These are phyloP conservation scores for Lactarius psammicola DNA, from an alignment of 768 basidiomycete species.

Conservation along the genomic window DNA sequence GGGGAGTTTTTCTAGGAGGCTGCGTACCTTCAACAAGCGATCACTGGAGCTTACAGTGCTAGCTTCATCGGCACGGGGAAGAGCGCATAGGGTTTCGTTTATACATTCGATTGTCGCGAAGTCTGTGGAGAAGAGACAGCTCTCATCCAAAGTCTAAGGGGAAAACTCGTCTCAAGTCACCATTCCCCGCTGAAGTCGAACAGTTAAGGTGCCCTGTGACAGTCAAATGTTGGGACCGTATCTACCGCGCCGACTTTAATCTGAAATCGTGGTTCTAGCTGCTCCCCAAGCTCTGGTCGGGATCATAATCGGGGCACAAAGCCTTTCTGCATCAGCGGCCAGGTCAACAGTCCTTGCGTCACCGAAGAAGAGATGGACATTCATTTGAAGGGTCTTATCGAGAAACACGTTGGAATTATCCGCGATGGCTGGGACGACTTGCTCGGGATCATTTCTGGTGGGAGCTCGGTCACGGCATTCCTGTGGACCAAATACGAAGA, in stretches of 20 bases:
- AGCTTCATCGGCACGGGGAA: constrained; percentile 79
- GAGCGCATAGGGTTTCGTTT: constrained; percentile 89
- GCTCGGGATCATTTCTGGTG: constrained; percentile 94
- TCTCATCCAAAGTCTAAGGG: constrained; percentile 95
- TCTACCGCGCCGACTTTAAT: constrained; percentile 92
- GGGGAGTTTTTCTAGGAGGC: constrained; percentile 98
- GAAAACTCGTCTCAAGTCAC: constrained; percentile 95
- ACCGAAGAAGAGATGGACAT: constrained; percentile 99
- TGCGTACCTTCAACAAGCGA: constrained; percentile 88
- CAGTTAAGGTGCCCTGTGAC: too few species aligned
- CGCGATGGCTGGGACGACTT: constrained; percentile 95
- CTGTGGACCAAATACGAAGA: constrained; percentile 79
- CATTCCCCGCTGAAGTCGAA: too few species aligned
- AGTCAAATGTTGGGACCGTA: constrained; percentile 97
- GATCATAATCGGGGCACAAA: constrained; percentile 92
- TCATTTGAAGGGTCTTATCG: constrained; percentile 85
- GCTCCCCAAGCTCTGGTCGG: constrained; percentile 94
- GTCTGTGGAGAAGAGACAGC: constrained; percentile 98
- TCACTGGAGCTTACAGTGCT: constrained; percentile 87
- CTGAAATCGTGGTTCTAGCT: constrained; percentile 78
- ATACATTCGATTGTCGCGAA: too few species aligned
- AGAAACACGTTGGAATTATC: constrained; percentile 96
- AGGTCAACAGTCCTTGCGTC: constrained; percentile 97
- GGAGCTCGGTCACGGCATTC: constrained; percentile 89
- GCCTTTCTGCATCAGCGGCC: constrained; percentile 92